Evolutionary conservation across 1,284 basidiomycete genomes (phyloP), one percentile per base, ranked within the genome.

Genomic region (Microbotryum saponariae): DNA sequence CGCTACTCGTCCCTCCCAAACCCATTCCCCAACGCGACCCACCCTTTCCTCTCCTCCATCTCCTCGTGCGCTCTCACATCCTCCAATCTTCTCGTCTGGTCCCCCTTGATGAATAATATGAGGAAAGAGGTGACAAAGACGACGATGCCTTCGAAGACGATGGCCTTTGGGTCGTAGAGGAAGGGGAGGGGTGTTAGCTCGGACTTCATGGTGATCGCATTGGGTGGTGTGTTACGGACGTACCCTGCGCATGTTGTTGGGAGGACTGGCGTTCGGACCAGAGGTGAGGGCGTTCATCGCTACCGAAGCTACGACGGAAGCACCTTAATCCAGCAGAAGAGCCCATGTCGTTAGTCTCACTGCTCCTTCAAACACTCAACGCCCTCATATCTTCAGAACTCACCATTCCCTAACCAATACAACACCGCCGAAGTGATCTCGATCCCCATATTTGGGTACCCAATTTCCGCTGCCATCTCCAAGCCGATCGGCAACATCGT

Each of bases 401-500:
- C 31, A 56, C 54, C 54, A 37, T 56, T 56, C 16, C 46, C 54
- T 10, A 56, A 21, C 33, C 47, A 33, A 18, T 56, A 56, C 27
- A 56, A 14, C 8, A 56, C 29, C 18, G 46, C 45, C 7, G 46
- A 31, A 4, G 46, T 48, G 18, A 47, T 56, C 21, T 33, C 54
- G 7, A 47, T 45, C 6, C 46, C 23, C 2, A 31, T 14, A 6
- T 29, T 47, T 8, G n/a, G 23, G 46, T 47, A 56, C 10, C 47
- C 46, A 12, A 56, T 47, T 7, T 56, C 54, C 3, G 46, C 54
- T 3, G 54, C 54, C 4, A 56, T 18, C 45, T 56, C 54, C 18
- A 56, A 47, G 8, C 46, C 54, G 29, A 56, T 37, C 20, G 54
- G 54, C 20, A 56, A 47, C 54, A 56, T 56, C n/a, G 21, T 56